These are phyloP conservation scores for Macrophomina phaseolina DNA, from an alignment of 2,329 filamentous ascomycete genomes.

Conservation along the genomic window DNA sequence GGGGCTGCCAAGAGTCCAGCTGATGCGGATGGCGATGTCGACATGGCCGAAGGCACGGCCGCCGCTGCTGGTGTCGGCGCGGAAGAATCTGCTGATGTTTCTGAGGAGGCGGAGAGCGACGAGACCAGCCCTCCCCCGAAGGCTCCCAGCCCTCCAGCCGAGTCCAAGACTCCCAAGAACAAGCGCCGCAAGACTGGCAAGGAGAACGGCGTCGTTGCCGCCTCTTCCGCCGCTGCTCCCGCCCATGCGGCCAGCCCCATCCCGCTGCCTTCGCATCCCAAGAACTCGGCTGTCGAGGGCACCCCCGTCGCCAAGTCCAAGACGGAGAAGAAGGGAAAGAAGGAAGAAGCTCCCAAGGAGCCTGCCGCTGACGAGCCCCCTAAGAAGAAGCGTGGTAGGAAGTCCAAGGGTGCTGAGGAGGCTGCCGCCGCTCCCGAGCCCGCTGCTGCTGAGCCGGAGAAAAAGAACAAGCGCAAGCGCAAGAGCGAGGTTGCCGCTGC, in stretches of 20 bases:
- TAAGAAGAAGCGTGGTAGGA: constrained; percentile 27
- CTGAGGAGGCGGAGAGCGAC: constrained; percentile 13
- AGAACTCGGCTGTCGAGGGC: constrained; percentile 3
- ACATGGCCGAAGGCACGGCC: constrained; percentile 19
- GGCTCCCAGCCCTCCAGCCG: constrained; percentile 24
- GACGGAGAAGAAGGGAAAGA: constrained; percentile 14
- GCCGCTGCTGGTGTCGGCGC: constrained; percentile 8
- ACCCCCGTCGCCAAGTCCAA: constrained; percentile 16
- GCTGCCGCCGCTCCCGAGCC: background rate
- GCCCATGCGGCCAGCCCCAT: constrained; percentile 21
- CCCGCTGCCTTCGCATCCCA: constrained; percentile 19
- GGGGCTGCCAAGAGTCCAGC: background rate
- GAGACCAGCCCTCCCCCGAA: constrained; percentile 23
- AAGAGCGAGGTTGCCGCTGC: constrained; percentile 21
- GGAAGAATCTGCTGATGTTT: background rate
- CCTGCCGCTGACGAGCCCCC: constrained; percentile 7
- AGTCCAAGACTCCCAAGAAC: constrained; percentile 27
- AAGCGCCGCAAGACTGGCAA: constrained; percentile 28
- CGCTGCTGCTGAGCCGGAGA: constrained; percentile 22
- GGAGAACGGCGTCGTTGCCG: constrained; percentile 17
- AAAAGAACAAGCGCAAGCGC: constrained; percentile 28
- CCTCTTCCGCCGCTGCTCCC: constrained; percentile 18
- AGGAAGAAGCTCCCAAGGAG: constrained; percentile 17
- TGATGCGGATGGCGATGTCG: constrained; percentile 8
- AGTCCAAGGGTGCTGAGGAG: constrained; percentile 26